Conservation (phyloP, 2,329 filamentous ascomycete species). For the Botrytis cinerea region DNA sequence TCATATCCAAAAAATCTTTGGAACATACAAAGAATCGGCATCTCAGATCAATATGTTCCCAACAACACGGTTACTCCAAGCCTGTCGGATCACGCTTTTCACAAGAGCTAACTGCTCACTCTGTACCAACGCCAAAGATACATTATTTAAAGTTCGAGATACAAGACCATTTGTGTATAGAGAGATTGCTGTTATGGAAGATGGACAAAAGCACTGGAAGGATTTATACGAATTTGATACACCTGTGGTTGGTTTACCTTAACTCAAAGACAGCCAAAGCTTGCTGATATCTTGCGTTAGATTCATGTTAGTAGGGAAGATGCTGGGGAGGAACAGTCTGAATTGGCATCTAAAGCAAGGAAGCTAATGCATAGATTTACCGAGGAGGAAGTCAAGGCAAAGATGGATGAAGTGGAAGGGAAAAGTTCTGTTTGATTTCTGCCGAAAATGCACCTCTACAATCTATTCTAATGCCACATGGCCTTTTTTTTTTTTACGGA, state of each 20-base stretch:
- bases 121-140: slow-evolving; percentile 67
- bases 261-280: background rate
- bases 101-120: slow-evolving; percentile 71
- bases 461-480: background rate
- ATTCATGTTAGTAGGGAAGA: slow-evolving; percentile 61
- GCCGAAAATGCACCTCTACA: background rate
- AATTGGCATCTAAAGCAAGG: slow-evolving; percentile 46
- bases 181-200: slow-evolving; percentile 69
- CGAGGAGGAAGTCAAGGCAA: slow-evolving; percentile 62
- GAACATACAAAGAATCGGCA: background rate
- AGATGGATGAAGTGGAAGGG: slow-evolving; percentile 59
- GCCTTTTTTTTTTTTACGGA: background rate
- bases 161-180: slow-evolving; percentile 65
- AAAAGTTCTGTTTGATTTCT: slow-evolving; percentile 8
- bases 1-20: background rate
- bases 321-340: slow-evolving; percentile 51
- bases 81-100: slow-evolving; percentile 72
- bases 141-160: slow-evolving; percentile 69
- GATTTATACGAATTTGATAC: slow-evolving; percentile 79
- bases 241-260: slow-evolving; percentile 60
- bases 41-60: slow-evolving; percentile 49
- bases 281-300: slow-evolving; percentile 40
- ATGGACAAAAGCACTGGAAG: slow-evolving; percentile 65
- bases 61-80: slow-evolving; percentile 51
- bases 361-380: slow-evolving; percentile 82